Percentiles rank a stretch among this genome's conserved stretches.
These are phyloP conservation scores for Tephrocybe sp. DNA, from an alignment of 768 basidiomycete genomes.

Conservation along the genomic window DNA sequence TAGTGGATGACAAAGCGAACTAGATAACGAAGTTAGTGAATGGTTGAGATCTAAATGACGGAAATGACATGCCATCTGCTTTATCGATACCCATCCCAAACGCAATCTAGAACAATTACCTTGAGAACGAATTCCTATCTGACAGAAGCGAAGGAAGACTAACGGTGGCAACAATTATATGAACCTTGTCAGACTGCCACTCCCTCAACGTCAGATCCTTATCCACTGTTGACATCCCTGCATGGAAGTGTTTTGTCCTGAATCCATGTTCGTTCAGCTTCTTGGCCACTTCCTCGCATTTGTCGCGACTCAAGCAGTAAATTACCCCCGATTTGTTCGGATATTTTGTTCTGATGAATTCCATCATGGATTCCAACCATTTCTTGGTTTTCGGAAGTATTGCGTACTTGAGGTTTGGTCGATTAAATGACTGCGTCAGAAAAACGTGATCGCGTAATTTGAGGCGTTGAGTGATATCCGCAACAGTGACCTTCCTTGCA, in stretches of 20 bases:
- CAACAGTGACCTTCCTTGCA: conserved; percentile 72
- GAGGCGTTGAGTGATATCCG: conserved; percentile 76
- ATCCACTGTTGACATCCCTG: conserved; percentile 62
- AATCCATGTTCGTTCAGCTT: conserved; percentile 59
- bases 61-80: conserved; percentile 51
- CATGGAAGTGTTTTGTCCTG: conserved; percentile 82
- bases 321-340: conserved; percentile 72
- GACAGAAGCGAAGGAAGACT: conserved; percentile 16
- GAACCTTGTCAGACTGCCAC: conserved; percentile 72
- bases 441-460: conserved; percentile 54
- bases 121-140: conserved; percentile 1
- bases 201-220: conserved; percentile 58
- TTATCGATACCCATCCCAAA: conserved; percentile 99
- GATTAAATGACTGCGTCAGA: conserved; percentile 87
- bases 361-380: conserved; percentile 58
- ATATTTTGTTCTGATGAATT: conserved; percentile 63
- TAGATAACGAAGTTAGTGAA: conserved; percentile 24
- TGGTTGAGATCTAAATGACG: not conserved
- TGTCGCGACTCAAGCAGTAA: conserved; percentile 69
- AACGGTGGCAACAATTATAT: conserved; percentile 93
- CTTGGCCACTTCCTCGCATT: conserved; percentile 80
- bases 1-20: conserved; percentile 93
- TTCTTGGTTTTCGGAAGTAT: conserved; percentile 43
- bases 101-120: conserved; percentile 56
- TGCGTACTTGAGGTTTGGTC: conserved; percentile 84